Evolutionary conservation across 768 basidiomycete species (phyloP).

Genomic region (Trametes cubensis): DNA sequence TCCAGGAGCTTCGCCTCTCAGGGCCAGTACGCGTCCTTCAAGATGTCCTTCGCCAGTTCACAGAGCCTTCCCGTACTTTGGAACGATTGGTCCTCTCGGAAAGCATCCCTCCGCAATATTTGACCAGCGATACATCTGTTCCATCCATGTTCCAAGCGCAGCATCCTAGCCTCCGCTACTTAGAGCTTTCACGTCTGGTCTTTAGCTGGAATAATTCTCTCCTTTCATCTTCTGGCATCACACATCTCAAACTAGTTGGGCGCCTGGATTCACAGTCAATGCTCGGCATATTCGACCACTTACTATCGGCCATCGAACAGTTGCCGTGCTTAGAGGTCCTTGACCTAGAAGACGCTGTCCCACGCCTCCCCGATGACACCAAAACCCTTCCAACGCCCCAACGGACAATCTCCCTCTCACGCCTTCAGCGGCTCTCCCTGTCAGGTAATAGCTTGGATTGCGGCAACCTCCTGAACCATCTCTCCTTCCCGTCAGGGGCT

Average conservation of each 20-base stretch:
- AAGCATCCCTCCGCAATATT: too few relatives aligned
- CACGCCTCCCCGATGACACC: not conserved
- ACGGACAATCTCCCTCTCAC: not conserved
- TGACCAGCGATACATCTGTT: not conserved
- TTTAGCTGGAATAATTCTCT: conserved; percentile 6
- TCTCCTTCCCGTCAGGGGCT: not conserved
- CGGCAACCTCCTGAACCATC: conserved; percentile 7
- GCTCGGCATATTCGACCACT: conserved; percentile 3
- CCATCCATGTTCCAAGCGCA: not conserved
- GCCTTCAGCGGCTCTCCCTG: not conserved
- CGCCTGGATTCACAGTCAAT: not conserved
- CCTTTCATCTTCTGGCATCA: conserved; percentile 2
- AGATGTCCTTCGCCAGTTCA: not conserved
- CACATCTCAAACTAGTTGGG: not conserved
- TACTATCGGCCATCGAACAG: conserved; percentile 1
- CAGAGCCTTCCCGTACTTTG: not conserved
- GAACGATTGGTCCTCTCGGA: conserved; percentile 6
- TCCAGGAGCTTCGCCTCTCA: conserved; percentile 5
- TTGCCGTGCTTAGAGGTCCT: not conserved
- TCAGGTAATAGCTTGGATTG: conserved; percentile 1
- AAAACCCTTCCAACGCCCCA: not conserved
- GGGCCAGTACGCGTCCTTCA: not conserved
- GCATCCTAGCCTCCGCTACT: conserved; percentile 6
- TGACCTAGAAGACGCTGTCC: conserved; percentile 7
- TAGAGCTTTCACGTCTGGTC: conserved; percentile 1